Evolutionary conservation across 2,329 filamentous ascomycete species (phyloP).

Genomic region (Xylaria sp.): DNA sequence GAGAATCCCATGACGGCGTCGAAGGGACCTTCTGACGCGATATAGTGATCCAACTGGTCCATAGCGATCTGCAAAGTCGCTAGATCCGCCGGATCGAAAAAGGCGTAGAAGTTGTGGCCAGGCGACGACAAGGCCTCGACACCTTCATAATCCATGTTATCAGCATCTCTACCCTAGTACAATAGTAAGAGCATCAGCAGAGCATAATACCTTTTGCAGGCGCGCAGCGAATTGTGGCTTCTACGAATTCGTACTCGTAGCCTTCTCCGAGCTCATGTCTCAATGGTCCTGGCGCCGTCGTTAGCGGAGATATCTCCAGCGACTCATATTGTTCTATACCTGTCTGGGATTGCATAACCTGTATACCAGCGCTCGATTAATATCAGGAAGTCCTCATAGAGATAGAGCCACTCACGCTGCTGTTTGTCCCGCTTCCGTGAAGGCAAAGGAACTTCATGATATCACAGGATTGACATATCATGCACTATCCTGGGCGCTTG

Average conservation of each 20-base stretch:
- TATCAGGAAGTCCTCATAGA: background rate
- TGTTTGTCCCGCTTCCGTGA: background rate
- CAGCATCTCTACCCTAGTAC: too few species aligned
- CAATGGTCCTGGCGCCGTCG: background rate
- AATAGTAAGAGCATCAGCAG: too few species aligned
- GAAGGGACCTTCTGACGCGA: background rate
- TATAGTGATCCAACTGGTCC: background rate
- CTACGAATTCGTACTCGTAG: background rate
- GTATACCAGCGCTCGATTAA: background rate
- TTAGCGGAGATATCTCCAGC: background rate
- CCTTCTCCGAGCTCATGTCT: background rate
- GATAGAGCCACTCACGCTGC: background rate
- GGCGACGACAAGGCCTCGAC: background rate
- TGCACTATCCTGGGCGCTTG: too few species aligned
- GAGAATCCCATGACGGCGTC: background rate
- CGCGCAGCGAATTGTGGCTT: background rate
- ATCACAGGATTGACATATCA: too few species aligned
- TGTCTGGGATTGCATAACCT: background rate
- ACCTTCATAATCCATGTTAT: background rate
- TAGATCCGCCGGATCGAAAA: background rate
- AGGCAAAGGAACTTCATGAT: constrained; percentile 1
- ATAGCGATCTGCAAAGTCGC: background rate
- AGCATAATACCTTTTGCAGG: background rate
- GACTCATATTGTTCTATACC: background rate
- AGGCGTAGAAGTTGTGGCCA: background rate